phyloP scores from a whole-genome alignment of 768 basidiomycete species.

The Candolleomyces efflorescens region DNA sequence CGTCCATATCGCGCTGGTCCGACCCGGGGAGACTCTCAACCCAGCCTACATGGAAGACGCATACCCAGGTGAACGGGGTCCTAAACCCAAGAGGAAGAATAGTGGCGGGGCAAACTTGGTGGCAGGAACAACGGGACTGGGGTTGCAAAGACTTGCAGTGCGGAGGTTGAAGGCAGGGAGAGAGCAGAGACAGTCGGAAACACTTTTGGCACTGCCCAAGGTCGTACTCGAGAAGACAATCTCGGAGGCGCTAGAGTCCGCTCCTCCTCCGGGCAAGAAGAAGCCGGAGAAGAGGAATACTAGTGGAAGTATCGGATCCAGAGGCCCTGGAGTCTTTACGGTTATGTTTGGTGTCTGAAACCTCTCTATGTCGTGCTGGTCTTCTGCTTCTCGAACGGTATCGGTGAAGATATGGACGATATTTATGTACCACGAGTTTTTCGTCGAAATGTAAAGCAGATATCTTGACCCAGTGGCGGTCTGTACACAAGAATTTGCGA shows the following conservation, averaged over 20 bases:
- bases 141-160: slow-evolving; percentile 4
- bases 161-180: slow-evolving; percentile 1
- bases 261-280: neutral
- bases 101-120: slow-evolving; percentile 2
- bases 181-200: slow-evolving; percentile 1
- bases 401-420: too few relatives aligned
- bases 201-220: slow-evolving; percentile 7
- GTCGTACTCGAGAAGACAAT: slow-evolving; percentile 14
- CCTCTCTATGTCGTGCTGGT: too few relatives aligned
- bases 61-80: slow-evolving; percentile 17
- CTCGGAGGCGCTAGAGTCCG: slow-evolving; percentile 8
- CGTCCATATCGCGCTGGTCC: slow-evolving; percentile 11
- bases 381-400: too few relatives aligned
- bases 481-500: too few relatives aligned
- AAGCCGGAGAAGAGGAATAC: neutral
- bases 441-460: too few relatives aligned
- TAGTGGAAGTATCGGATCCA: too few relatives aligned
- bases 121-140: slow-evolving; percentile 10
- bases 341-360: too few relatives aligned
- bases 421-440: too few relatives aligned
- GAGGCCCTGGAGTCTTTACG: too few relatives aligned
- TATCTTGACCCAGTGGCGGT: too few relatives aligned
- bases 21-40: slow-evolving; percentile 9
- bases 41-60: slow-evolving; percentile 19
- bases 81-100: neutral